phyloP scores from a whole-genome alignment of 2,329 filamentous ascomycete species.

The Ustulina deusta region DNA sequence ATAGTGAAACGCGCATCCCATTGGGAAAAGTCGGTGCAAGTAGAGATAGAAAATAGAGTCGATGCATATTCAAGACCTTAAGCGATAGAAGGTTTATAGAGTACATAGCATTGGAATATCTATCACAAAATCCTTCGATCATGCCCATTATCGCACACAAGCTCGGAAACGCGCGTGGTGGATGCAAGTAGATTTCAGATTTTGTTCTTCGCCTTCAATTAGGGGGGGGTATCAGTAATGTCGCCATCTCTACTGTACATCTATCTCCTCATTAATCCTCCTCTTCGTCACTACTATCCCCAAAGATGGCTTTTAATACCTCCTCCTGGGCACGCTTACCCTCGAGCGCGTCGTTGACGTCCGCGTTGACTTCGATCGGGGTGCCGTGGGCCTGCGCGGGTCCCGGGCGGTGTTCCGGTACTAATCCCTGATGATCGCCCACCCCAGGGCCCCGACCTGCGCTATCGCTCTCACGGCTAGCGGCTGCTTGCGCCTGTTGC shows the following conservation, averaged over 20 bases:
- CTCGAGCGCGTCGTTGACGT: conserved; percentile 83
- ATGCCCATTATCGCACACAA: background rate
- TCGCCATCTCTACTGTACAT: conserved; percentile 1
- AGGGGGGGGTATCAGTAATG: conserved; percentile 16
- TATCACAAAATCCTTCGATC: background rate
- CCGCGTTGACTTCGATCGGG: conserved; percentile 70
- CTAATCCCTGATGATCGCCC: background rate
- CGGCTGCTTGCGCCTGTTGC: conserved; percentile 44
- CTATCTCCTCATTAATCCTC: conserved; percentile 41
- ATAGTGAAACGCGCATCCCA: background rate
- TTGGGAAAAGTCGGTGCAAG: background rate
- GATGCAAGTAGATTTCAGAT: background rate
- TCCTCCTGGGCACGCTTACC: conserved; percentile 79
- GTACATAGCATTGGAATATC: background rate
- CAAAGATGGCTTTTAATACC: conserved; percentile 93
- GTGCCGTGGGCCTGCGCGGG: background rate
- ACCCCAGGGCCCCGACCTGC: background rate
- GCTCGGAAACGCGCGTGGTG: background rate
- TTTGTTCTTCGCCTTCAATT: background rate
- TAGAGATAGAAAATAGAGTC: conserved; percentile 8
- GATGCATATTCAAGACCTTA: background rate
- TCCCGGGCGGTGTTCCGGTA: background rate
- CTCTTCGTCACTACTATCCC: conserved; percentile 77
- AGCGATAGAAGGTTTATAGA: background rate
- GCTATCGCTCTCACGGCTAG: background rate